Base-by-base conservation (phyloP, 495 filamentous ascomycete genomes). In the Letharia lupina region DNA sequence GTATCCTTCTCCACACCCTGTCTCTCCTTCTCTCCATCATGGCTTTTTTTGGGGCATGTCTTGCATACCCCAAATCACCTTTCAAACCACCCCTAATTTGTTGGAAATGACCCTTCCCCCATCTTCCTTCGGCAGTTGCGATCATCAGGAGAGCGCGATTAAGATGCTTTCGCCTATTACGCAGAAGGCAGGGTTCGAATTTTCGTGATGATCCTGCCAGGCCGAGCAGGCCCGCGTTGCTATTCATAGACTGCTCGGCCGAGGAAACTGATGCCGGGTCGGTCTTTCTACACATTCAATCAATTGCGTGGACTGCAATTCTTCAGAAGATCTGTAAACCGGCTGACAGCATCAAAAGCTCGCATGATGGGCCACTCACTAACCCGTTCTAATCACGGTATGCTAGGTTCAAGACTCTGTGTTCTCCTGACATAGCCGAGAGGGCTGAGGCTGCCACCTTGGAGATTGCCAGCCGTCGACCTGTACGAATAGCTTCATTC, bases 161-260 rank as follows among this genome's bases (percentile, higher is more conserved):
- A 42, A 13, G 40, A 13, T 42, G 9, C 9, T 42, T 42, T 42
- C 40, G 40, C 40, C 40, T 4, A 9, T 10, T 4, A 8, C 12
- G 40, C 40, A 42, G 6, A 42, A 42, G 40, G 40, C 48, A 52
- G 13, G 48, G 48, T 52, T 28, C 12, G n/a, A 12, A 28, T 4
- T 52, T 52, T 28, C n/a, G 12, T 37, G 54, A n/a, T 33, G 54
- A 57, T 57, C 54, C 54, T 20, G 18, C 31, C 31, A 56, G 15
- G 12, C 41, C 12, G 28, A 37, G 8, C 7, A 16, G 33, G 4
- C 54, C 33, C 52, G 48, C 4, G 33, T 18, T 37, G 33, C 54
- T 57, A 57, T 57, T 57, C 33, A 57, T 57, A 57, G 54, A 37
- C 4, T 12, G 23, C 50, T 54, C 50, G 50, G 50, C 50, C 50